Base-by-base conservation (phyloP, 441 rosid genomes). In the Adansonia grandidieri region DNA sequence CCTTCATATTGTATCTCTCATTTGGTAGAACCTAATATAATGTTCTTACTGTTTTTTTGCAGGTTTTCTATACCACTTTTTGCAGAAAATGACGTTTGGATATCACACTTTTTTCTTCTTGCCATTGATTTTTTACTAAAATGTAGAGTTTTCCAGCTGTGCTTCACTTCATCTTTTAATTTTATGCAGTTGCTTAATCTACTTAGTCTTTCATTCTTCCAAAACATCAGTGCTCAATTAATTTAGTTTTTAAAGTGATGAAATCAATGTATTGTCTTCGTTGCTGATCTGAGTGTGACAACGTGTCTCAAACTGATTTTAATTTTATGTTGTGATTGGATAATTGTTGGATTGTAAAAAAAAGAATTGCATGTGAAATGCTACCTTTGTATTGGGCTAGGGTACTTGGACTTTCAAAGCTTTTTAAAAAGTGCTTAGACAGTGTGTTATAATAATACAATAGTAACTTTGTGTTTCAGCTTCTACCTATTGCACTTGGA, bases 51-150 rank as follows among this genome's bases (percentile, higher is more conserved):
- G n/a, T 19, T 28, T 73, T 75, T 82, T 65, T 32, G 85, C 86
- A 92, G 97, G 86, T 32, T 92, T 91, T n/a, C 92, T 92, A 1
- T 84, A 91, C 79, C 61, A 78, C 20, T 92, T 92, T 83, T 87
- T 89, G 81, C 89, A 81, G 85, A 92, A 86, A 84, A 89, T 92
- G 97, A 89, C 11, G 15, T 20, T 68, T 32, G 37, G 37, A 32
- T 32, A 32, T 32, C 37, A 32, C 37, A 32, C 37, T 32, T 4
- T 32, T 4, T 32, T 32, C 37, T 32, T 32, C 10, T 73, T 6
- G 57, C 47, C 70, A 15, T 9, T 24, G 19, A 20, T 73, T 40
- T 73, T 40, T 42, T 9, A 4, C 24, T 67, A 9, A 74, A 61
- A 62, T 74, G 28, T 45, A 9, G 47, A 20, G 15, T 22, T 17